Evolutionary conservation across 2,329 filamentous ascomycete genomes (phyloP).

Genomic region (Aspergillus nomiae): DNA sequence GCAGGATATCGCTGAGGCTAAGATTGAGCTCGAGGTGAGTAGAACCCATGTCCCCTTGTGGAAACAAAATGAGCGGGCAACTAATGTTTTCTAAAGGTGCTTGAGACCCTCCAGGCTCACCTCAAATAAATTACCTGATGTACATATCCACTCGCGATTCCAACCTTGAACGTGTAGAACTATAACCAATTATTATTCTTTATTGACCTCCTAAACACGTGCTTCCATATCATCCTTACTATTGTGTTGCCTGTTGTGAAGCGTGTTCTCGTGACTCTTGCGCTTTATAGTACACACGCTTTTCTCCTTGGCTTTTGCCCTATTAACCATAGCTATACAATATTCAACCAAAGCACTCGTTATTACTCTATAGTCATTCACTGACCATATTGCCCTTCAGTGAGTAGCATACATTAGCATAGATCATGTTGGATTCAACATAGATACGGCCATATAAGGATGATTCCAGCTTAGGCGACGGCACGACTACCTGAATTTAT

Average conservation of each 20-base stretch:
- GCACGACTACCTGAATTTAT: not conserved
- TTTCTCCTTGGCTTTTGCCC: not conserved
- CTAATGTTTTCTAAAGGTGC: constrained; percentile 39
- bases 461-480: not conserved
- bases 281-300: not conserved
- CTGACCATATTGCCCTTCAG: not conserved
- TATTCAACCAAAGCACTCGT: not conserved
- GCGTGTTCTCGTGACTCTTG: not conserved
- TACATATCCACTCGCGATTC: constrained; percentile 42
- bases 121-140: constrained; percentile 49
- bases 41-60: not conserved
- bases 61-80: not conserved
- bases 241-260: not conserved
- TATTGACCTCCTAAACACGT: not conserved
- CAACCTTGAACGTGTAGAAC: constrained; percentile 43
- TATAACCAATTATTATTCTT: constrained; percentile 28
- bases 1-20: constrained; percentile 97
- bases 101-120: constrained; percentile 52
- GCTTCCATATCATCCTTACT: not conserved
- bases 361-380: no score
- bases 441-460: no score
- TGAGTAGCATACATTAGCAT: not conserved
- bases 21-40: constrained; percentile 95
- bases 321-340: no score
- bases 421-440: not conserved